Evolutionary conservation across 2,329 filamentous ascomycete species (phyloP), one percentile per base, ranked within the genome.

Genomic region (Apiospora aurea): DNA sequence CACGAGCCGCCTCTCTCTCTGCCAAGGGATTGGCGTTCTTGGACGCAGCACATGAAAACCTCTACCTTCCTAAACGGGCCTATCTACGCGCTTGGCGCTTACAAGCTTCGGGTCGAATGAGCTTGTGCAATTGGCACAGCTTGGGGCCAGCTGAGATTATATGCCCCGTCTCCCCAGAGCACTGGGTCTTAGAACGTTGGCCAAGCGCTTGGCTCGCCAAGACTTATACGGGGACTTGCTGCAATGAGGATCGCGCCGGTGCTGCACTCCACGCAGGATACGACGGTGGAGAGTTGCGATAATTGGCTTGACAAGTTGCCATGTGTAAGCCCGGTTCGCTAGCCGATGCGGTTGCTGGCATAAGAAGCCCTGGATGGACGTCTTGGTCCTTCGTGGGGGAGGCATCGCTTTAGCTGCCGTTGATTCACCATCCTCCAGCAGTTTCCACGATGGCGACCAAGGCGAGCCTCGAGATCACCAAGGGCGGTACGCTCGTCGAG

Each of bases 391-490:
- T 47, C 29, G 53, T 29, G 53, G 29, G 29, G 26, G 18, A 24
- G 34, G 11, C 5, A 34, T 68, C 41, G 66, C 41, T 26, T 5
- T 2, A 51, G 21, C 34, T 57, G 44, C 38, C 24, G 44, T 47
- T n/a, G 67, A 41, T 26, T 26, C 68, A 51, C 47, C 34, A 10
- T 29, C 34, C 47, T 16, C 5, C 4, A 6, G 68, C 16, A 24
- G 34, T 43, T 43, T 34, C 2, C 4, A 57, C n/a, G n/a, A 69
- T 69, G 68, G 68, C 68, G 47, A 69, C 68, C 18, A 51, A 53
- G 47, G n/a, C 68, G 24, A 69, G 68, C 47, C 68, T 69, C n/a
- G 68, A 69, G 26, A 53, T 69, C 46, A 69, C 68, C 46, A 69
- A 69, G 47, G 68, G 68, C 68, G 68, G 68, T 13, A 29, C 68